phyloP scores from a whole-genome alignment of 768 basidiomycete genomes.

The Nidula microcarpa region DNA sequence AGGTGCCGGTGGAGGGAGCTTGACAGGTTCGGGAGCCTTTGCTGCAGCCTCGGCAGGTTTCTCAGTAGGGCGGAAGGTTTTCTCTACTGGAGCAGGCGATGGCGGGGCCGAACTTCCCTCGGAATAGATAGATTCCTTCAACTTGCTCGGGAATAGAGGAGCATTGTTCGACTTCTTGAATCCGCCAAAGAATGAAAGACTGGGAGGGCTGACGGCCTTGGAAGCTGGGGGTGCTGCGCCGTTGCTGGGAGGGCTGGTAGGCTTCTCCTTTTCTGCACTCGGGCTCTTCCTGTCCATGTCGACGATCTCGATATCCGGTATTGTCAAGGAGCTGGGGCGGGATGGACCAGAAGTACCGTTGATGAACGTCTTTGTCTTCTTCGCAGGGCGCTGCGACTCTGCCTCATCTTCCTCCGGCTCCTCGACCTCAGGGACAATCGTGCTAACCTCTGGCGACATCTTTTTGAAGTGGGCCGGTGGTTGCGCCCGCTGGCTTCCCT shows the following conservation, averaged over 20 bases:
- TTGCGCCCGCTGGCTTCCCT: slow-evolving; percentile 79
- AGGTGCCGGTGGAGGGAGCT: slow-evolving; percentile 7
- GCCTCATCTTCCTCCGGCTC: slow-evolving; percentile 38
- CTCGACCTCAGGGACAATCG: not conserved
- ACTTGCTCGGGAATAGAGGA: slow-evolving; percentile 41
- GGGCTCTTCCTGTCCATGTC: not conserved
- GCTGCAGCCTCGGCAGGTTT: slow-evolving; percentile 49
- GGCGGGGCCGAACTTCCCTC: slow-evolving; percentile 35
- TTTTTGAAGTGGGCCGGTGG: slow-evolving; percentile 55
- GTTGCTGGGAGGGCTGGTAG: not conserved
- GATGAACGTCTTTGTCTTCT: slow-evolving; percentile 33
- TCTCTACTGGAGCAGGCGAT: too few relatives aligned
- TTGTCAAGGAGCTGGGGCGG: slow-evolving; percentile 3
- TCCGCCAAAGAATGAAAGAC: not conserved
- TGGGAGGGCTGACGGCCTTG: slow-evolving; percentile 9
- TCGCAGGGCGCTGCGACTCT: slow-evolving; percentile 27
- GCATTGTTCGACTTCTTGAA: slow-evolving; percentile 10
- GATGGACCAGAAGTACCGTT: slow-evolving; percentile 15
- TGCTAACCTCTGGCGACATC: slow-evolving; percentile 16
- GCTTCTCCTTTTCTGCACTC: not conserved
- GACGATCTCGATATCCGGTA: slow-evolving; percentile 1
- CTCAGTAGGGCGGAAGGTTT: too few relatives aligned
- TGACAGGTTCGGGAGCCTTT: slow-evolving; percentile 16
- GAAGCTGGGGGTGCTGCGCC: slow-evolving; percentile 3
- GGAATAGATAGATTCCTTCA: slow-evolving; percentile 34